Base-by-base conservation (phyloP, 2,329 filamentous ascomycete species). In the Cordyceps javanica region DNA sequence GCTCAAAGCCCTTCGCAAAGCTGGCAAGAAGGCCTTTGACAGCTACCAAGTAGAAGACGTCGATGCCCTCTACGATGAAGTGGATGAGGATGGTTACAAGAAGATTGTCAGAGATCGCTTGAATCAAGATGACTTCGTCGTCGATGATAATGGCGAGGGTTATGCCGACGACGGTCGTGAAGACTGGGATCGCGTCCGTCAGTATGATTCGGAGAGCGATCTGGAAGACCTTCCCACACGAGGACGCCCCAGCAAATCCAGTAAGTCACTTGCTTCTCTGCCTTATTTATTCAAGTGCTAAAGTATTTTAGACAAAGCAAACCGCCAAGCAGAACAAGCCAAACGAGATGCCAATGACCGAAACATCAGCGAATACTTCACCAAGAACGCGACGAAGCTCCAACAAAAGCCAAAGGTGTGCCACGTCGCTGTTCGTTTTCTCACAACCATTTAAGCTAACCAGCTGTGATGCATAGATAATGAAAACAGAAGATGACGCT, bases 51-150 rank as follows among this genome's bases (percentile, higher is more conserved):
- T 97, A 61, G 83, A 91, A 66, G 87, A 97, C 61, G 88, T 90
- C 66, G 83, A 87, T 63, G 85, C 90, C 64, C 78, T 99, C 45
- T 99, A 97, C 75, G 94, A 97, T 62, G 92, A 96, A 67, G 91
- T 99, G 49, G 92, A 97, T 68, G 94, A 99, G 67, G 93, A 94
- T 67, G 89, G 90, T 53, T 99, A 99, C 79, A 97, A 97, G 77
- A 95, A 95, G 71, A 88, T 97, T 63, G 91, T 99, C 14, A 85
- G 94, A 42, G 85, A 88, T 57, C 87, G 94, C 48, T 79, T 99
- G 53, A 90, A 97, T 68, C 82, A 96, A 67, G 94, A 99, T 66
- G 94, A 99, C 75, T 99, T 99, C 68, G 93, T 99, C 54, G 92
- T 99, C 60, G 94, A 97, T 76, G 94, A 99, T 75, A 96, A 97